phyloP scores from a whole-genome alignment of 2,329 filamentous ascomycete species.

The Penicillium crustosum region DNA sequence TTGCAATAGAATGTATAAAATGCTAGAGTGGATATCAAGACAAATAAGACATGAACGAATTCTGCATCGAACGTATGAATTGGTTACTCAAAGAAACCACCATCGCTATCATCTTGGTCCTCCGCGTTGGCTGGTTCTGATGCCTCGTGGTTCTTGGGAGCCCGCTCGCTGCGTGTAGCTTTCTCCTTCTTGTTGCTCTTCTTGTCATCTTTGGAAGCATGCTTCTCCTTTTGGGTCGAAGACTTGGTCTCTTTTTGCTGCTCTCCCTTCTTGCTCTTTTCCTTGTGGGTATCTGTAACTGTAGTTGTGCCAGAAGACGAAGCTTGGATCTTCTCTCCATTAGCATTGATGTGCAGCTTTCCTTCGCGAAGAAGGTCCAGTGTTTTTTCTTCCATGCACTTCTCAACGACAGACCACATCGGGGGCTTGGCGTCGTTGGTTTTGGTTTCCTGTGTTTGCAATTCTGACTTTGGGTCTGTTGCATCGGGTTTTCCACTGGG shows the following conservation, averaged over 20 bases:
- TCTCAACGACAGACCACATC: conserved; percentile 48
- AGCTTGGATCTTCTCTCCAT: conserved; percentile 12
- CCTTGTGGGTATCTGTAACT: conserved; percentile 3
- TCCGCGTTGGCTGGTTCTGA: conserved; percentile 13
- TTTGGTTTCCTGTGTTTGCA: conserved; percentile 21
- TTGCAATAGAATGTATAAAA: neutral
- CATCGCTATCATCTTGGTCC: conserved; percentile 35
- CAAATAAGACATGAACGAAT: conserved; percentile 7
- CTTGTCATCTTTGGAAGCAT: conserved; percentile 5
- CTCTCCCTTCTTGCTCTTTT: conserved; percentile 13
- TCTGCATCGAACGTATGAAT: neutral
- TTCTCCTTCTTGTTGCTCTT: conserved; percentile 15
- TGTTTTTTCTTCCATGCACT: conserved; percentile 45
- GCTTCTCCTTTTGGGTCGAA: neutral
- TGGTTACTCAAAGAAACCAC: conserved; percentile 42
- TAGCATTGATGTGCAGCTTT: conserved; percentile 33
- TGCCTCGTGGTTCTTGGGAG: conserved; percentile 7
- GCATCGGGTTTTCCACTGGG: conserved; percentile 34
- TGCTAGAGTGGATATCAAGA: conserved; percentile 14
- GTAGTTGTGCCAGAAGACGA: neutral
- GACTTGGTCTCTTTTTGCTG: conserved; percentile 6
- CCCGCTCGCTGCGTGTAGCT: neutral
- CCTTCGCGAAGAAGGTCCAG: conserved; percentile 45
- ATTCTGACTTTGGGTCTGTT: conserved; percentile 15
- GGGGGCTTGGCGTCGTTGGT: conserved; percentile 34